Evolutionary conservation across 2,329 filamentous ascomycete genomes (phyloP), one percentile per base, ranked within the genome.

Genomic region (Colletotrichum chlorophyti): DNA sequence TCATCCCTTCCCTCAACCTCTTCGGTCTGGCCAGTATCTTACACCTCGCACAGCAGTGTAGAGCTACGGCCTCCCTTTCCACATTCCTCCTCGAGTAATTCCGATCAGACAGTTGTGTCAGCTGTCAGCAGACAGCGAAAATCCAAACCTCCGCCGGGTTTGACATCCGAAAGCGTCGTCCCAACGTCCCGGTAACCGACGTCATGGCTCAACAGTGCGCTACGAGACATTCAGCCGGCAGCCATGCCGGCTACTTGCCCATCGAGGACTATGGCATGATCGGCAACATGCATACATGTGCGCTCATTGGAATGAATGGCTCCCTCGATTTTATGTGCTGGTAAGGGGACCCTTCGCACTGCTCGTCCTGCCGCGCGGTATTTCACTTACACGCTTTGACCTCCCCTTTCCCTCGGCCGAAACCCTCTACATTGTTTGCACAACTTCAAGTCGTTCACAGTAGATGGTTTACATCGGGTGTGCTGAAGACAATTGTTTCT

Each of bases 261-360:
- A 90, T 91, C 63, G 89, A 92, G 68, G 85, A 92, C 72, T 92
- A 92, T 79, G 90, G 90, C 53, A 82, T 93, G 72, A 91, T 93
- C 65, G 90, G 90, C 21, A 91, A 92, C 68, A 91, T 93, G 89
- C 83, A 87, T 66, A 93, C 89, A 1, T 91, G 88, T 75, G 89
- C 89, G 12, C 76, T 91, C n/a, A 82, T 91, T 19, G 89, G 87
- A 63, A 89, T 90, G 68, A 86, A 89, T 66, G 89, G 89, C 21
- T 89, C 88, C 63, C 73, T 93, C 55, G 90, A 91, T 68, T 91
- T 87, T 65, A 90, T 92, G 88, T 92, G 89, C 72, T 93, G 89
- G 86, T 86, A 67, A n/a, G n/a, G n/a, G n/a, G n/a, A n/a, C n/a
- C n/a, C n/a, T n/a, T n/a, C 72, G 79, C 41, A 15, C 24, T 40